Evolutionary conservation across 495 filamentous ascomycete genomes (phyloP).

Genomic region (Neurospora sp.): DNA sequence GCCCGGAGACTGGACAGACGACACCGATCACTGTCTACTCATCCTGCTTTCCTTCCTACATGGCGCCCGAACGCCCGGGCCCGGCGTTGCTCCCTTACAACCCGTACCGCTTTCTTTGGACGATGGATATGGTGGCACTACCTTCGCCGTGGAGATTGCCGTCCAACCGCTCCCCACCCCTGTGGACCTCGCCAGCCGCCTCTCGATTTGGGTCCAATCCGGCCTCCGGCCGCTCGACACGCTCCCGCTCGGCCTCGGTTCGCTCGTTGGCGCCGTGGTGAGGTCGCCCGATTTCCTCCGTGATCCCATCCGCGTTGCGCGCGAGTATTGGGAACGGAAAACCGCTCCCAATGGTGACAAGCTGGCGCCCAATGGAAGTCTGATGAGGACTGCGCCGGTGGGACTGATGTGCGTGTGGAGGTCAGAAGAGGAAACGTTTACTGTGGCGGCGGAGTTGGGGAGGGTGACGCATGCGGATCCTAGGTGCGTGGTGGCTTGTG

Average conservation of each 20-base stretch:
- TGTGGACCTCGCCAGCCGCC: slow-evolving; percentile 27
- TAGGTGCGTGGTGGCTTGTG: slow-evolving; percentile 35
- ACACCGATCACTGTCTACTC: slow-evolving; percentile 39
- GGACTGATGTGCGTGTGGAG: slow-evolving; percentile 28
- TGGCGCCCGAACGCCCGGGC: slow-evolving; percentile 5
- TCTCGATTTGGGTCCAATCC: slow-evolving; percentile 30
- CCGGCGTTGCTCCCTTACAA: neutral
- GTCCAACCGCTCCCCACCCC: slow-evolving; percentile 6
- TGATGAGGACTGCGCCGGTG: slow-evolving; percentile 39
- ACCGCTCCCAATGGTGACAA: neutral
- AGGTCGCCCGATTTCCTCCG: slow-evolving; percentile 15
- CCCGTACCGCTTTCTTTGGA: neutral
- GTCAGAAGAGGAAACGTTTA: slow-evolving; percentile 24
- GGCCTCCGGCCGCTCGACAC: slow-evolving; percentile 32
- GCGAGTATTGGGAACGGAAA: slow-evolving; percentile 24
- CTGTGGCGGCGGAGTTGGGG: slow-evolving; percentile 16
- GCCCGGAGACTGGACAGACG: slow-evolving; percentile 38
- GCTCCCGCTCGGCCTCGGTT: slow-evolving; percentile 32
- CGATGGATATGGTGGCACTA: neutral
- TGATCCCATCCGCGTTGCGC: slow-evolving; percentile 21
- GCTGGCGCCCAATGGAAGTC: slow-evolving; percentile 36
- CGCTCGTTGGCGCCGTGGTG: slow-evolving; percentile 27
- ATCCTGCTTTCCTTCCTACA: slow-evolving; percentile 35
- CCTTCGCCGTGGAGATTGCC: neutral
- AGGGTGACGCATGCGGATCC: slow-evolving; percentile 36